A percentile compares a stretch with the other conserved stretches of the same genome.
Conservation (phyloP, 306 rosid species). For the Quillaja saponaria region DNA sequence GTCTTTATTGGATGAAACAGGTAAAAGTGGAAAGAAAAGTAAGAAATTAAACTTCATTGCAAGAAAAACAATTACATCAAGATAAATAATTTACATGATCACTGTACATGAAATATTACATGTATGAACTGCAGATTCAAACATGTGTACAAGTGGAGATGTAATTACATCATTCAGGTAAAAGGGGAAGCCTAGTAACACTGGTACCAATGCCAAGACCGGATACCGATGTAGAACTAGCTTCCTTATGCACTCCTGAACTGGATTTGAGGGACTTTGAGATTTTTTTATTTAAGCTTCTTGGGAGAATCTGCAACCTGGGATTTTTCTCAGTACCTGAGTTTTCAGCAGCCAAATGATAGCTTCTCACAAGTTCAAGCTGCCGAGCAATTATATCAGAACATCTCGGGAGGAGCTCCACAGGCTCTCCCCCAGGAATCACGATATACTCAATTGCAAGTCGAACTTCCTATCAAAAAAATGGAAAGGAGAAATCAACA, state of each 20-base stretch:
- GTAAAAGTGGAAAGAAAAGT: too few relatives aligned
- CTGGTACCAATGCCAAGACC: constrained; percentile 45
- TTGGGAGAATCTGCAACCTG: constrained; percentile 95
- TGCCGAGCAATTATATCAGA: constrained; percentile 88
- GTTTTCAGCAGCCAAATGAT: constrained; percentile 88
- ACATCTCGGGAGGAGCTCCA: constrained; percentile 94
- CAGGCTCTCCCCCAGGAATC: constrained; percentile 98
- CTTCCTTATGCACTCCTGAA: constrained; percentile 42
- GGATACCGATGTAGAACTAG: constrained; percentile 37
- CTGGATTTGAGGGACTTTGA: constrained; percentile 41
- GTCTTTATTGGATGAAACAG: too few relatives aligned
- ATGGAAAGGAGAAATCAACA: constrained; percentile 2
- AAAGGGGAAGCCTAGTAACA: constrained; percentile 69
- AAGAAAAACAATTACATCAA: not conserved
- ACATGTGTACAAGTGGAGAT: constrained; percentile 38
- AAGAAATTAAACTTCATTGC: too few relatives aligned
- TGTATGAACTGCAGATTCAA: constrained; percentile 40
- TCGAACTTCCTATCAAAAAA: constrained; percentile 78
- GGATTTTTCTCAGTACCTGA: constrained; percentile 87
- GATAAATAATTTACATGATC: constrained; percentile 47
- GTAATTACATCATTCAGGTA: constrained; percentile 52
- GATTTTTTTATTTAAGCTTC: constrained; percentile 53
- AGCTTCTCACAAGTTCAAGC: constrained; percentile 89
- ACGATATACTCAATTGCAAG: constrained; percentile 97
- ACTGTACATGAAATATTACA: constrained; percentile 48